Evolutionary conservation across 2,329 filamentous ascomycete genomes (phyloP).

Genomic region (Penicillium sp.): DNA sequence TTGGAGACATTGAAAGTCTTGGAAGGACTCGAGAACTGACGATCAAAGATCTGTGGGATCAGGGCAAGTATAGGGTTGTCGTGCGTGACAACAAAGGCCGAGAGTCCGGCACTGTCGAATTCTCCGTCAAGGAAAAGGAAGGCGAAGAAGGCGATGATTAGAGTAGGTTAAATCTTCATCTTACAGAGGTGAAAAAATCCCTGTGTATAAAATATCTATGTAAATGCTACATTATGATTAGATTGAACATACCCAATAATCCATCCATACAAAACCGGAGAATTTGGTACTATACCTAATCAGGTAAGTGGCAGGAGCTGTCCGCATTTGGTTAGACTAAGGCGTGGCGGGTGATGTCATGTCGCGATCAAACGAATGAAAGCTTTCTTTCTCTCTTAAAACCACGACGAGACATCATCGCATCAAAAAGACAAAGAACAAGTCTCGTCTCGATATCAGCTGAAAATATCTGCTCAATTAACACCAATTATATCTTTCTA

Average conservation of each 20-base stretch:
- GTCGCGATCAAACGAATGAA: slow-evolving; percentile 25
- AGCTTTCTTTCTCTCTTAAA: not conserved
- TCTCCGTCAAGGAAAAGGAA: slow-evolving; percentile 40
- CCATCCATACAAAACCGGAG: too few species aligned
- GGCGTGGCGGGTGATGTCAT: slow-evolving; percentile 32
- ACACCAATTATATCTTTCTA: not conserved
- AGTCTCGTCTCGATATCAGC: not conserved
- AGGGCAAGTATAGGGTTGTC: slow-evolving; percentile 71
- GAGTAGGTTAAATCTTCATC: not conserved
- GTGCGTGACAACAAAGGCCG: slow-evolving; percentile 46
- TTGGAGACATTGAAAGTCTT: slow-evolving; percentile 87
- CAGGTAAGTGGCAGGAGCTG: not conserved
- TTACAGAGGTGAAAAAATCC: not conserved
- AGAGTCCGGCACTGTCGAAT: slow-evolving; percentile 45
- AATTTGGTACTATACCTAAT: not conserved
- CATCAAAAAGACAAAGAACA: not conserved
- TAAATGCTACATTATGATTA: not conserved
- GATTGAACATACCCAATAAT: not conserved
- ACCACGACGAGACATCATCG: not conserved
- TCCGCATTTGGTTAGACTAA: slow-evolving; percentile 2
- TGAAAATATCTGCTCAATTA: not conserved
- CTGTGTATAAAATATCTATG: not conserved
- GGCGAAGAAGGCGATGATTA: slow-evolving; percentile 30
- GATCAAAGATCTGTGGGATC: slow-evolving; percentile 86
- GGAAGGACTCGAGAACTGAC: slow-evolving; percentile 92